phyloP scores from a whole-genome alignment of 108 stramenopile species.

The Cyclotella sp. region DNA sequence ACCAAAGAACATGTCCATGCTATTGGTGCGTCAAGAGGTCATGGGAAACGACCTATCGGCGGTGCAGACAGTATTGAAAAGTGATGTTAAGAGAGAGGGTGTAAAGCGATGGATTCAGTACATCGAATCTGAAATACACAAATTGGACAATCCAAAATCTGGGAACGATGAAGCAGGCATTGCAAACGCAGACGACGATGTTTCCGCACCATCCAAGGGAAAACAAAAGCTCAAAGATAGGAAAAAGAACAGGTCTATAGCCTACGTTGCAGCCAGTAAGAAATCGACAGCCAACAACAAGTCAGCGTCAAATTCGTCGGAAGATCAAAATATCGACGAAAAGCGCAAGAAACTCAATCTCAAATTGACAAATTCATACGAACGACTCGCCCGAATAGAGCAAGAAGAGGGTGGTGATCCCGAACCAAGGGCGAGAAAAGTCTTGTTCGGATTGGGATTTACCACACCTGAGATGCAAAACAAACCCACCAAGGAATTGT shows the following conservation, averaged over 20 bases:
- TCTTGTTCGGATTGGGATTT: slow-evolving; percentile 87
- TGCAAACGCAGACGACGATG: neutral
- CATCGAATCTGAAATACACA: slow-evolving; percentile 60
- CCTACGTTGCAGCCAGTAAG: slow-evolving; percentile 22
- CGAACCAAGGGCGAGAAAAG: slow-evolving; percentile 70
- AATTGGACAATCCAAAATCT: slow-evolving; percentile 51
- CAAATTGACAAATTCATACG: slow-evolving; percentile 59
- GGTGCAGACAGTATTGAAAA: slow-evolving; percentile 71
- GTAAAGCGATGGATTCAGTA: slow-evolving; percentile 63
- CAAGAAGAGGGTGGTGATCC: slow-evolving; percentile 69
- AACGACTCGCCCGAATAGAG: slow-evolving; percentile 67
- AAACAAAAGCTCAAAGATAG: slow-evolving; percentile 58
- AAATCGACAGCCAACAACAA: slow-evolving; percentile 16
- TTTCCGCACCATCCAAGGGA: slow-evolving; percentile 25
- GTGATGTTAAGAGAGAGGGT: slow-evolving; percentile 73
- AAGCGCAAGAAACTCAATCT: slow-evolving; percentile 45
- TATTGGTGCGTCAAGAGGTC: slow-evolving; percentile 78
- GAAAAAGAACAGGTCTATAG: slow-evolving; percentile 40
- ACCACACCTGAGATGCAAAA: slow-evolving; percentile 80
- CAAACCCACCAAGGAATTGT: slow-evolving; percentile 75
- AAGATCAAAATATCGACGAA: slow-evolving; percentile 47
- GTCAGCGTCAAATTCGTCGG: neutral
- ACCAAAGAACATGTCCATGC: slow-evolving; percentile 70
- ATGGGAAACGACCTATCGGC: slow-evolving; percentile 70
- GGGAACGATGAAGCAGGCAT: slow-evolving; percentile 8